These are phyloP conservation scores for Colletotrichum somersetense DNA, from an alignment of 2,329 filamentous ascomycete genomes.

Conservation along the genomic window DNA sequence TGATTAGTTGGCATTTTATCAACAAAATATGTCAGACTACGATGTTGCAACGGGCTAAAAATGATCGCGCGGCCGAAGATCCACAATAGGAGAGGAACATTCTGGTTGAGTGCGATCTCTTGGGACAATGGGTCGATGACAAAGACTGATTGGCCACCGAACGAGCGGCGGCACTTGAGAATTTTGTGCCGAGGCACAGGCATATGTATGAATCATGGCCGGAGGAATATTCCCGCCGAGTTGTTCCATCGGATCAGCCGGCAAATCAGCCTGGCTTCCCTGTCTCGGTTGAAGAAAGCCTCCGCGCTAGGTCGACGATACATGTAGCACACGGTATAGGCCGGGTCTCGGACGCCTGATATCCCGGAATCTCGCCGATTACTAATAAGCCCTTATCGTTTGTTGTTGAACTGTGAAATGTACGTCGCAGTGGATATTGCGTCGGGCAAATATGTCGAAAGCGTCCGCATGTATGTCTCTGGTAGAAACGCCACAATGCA, in stretches of 20 bases:
- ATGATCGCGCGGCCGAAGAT: background rate
- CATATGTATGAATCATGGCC: background rate
- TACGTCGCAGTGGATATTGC: too few species aligned
- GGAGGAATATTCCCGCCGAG: constrained; percentile 24
- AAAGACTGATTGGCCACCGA: constrained; percentile 8
- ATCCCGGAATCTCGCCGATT: too few species aligned
- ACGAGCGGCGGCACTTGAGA: background rate
- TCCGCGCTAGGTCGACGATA: background rate
- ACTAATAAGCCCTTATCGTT: too few species aligned
- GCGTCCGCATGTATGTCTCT: background rate
- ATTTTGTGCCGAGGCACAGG: constrained; percentile 22
- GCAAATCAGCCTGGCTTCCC: background rate
- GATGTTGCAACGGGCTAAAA: background rate
- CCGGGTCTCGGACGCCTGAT: too few species aligned
- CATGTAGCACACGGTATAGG: too few species aligned
- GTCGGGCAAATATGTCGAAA: too few species aligned
- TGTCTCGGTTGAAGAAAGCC: background rate
- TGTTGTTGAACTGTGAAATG: too few species aligned
- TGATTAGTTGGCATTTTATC: background rate
- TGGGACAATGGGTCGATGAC: constrained; percentile 5
- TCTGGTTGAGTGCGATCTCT: background rate
- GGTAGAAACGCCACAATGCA: background rate
- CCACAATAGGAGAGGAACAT: constrained; percentile 19
- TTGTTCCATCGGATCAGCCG: background rate
- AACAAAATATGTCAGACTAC: background rate